These are phyloP conservation scores for Ascochyta fabae DNA, from an alignment of 2,329 filamentous ascomycete species.

Conservation along the genomic window DNA sequence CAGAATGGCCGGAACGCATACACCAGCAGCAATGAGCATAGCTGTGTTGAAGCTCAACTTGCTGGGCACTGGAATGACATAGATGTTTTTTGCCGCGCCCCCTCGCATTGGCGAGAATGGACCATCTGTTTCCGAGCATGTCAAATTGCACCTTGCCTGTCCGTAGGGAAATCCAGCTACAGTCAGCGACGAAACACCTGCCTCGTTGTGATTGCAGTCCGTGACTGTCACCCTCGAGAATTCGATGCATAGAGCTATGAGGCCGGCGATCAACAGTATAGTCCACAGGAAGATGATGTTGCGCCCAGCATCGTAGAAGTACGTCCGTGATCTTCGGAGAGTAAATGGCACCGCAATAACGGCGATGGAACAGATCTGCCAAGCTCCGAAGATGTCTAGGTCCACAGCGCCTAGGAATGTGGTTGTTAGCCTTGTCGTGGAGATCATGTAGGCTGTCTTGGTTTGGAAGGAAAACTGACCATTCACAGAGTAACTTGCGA, in stretches of 20 bases:
- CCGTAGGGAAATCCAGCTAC: constrained; percentile 55
- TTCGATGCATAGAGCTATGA: constrained; percentile 68
- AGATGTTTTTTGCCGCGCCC: constrained; percentile 65
- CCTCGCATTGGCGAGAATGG: constrained; percentile 63
- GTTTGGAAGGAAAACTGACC: constrained; percentile 52
- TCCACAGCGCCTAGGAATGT: constrained; percentile 63
- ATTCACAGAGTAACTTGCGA: constrained; percentile 65
- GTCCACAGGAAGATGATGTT: constrained; percentile 74
- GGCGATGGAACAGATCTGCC: constrained; percentile 71
- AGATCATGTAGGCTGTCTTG: constrained; percentile 1
- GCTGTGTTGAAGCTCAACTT: constrained; percentile 64
- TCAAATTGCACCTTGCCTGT: constrained; percentile 54
- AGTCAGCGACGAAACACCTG: constrained; percentile 49
- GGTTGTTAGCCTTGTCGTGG: constrained; percentile 15
- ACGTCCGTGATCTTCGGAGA: constrained; percentile 66
- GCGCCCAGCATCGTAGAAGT: constrained; percentile 68
- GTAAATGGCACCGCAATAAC: constrained; percentile 69
- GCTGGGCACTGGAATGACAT: constrained; percentile 65
- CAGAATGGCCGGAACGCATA: constrained; percentile 69
- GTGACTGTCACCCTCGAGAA: constrained; percentile 63
- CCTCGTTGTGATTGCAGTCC: constrained; percentile 52
- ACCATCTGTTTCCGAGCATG: constrained; percentile 54
- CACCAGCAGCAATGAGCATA: constrained; percentile 67
- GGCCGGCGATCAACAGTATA: constrained; percentile 63
- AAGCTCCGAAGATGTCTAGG: constrained; percentile 72